Conservation (phyloP, 352 stramenopile species). For the Pythium folliculosum region DNA sequence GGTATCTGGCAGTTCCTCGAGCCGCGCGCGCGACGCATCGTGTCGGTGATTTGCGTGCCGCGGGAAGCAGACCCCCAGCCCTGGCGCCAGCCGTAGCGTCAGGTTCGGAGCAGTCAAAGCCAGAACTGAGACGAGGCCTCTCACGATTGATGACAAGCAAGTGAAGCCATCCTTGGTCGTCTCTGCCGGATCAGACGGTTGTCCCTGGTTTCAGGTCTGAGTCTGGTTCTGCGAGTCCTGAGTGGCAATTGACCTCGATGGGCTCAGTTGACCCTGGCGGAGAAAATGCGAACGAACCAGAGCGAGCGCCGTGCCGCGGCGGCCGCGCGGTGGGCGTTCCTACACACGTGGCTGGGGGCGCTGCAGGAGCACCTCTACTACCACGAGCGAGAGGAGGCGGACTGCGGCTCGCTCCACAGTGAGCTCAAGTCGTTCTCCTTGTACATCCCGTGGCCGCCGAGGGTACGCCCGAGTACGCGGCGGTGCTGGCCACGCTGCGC, state of each 20-base stretch:
- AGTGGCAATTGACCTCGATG: neutral
- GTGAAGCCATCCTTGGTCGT: too few species aligned
- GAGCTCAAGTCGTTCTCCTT: slow-evolving; percentile 22
- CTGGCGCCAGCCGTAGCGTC: too few species aligned
- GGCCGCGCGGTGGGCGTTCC: slow-evolving; percentile 16
- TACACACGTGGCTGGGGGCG: slow-evolving; percentile 12
- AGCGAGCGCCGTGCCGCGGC: neutral
- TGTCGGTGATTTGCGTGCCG: neutral
- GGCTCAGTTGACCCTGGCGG: too few species aligned
- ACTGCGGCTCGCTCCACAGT: slow-evolving; percentile 18
- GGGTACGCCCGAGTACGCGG: slow-evolving; percentile 4
- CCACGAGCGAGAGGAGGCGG: slow-evolving; percentile 22
- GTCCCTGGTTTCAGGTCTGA: neutral
- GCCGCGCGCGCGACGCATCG: neutral
- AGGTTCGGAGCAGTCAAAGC: neutral
- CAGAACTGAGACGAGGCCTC: neutral
- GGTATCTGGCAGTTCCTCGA: neutral
- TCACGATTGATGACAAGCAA: too few species aligned
- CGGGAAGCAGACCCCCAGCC: neutral
- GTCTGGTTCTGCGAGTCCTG: neutral
- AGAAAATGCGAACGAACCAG: too few species aligned
- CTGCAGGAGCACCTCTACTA: slow-evolving; percentile 22
- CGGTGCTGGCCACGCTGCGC: slow-evolving; percentile 8
- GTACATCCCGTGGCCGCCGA: slow-evolving; percentile 21
- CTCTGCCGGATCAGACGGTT: neutral